Evolutionary conservation across 2,329 filamentous ascomycete genomes (phyloP), one percentile per base, ranked within the genome.

Genomic region (Ascochyta lentis): DNA sequence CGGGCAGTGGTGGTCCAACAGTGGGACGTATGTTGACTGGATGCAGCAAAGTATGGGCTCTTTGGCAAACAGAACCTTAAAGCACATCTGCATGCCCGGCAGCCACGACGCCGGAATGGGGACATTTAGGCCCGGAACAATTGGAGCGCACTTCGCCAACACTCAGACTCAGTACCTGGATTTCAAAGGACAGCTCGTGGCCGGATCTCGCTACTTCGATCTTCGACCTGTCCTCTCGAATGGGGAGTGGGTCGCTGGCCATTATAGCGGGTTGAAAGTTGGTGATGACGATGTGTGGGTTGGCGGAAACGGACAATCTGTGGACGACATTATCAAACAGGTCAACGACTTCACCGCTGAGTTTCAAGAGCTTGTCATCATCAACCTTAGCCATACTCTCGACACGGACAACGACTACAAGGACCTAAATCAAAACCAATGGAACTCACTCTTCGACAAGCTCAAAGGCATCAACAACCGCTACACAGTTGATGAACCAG

Each of bases 41-140:
- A 78, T 78, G 76, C 72, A 78, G 45, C 70, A 75, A 37, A 76
- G 71, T 43, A 63, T 78, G 40, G 67, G 65, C 2, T 71, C 69
- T 4, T 59, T 79, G 5, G 73, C 72, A 3, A 73, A 74, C 41
- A 75, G 80, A 10, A 75, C 74, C 1, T 64, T 83, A 0, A 77
- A 77, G 47, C 75, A 81, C 27, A 71, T 83, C 16, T 73, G 78
- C 44, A 78, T 83, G 72, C 80, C 80, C 0, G 81, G 80, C 8
- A 76, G 78, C 3, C 80, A 83, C 56, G 79, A 83, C 54, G 72
- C 79, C 0, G 81, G 80, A n/a, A 83, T 83, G 79, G 77, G 73
- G 23, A 70, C 58, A 1, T 79, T 80, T 56, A 76, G 67, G 13
- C 62, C 66, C 1, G 69, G 73, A 13, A 78, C 79, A 4, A 68